phyloP scores from a whole-genome alignment of 2,329 filamentous ascomycete genomes.

The Neospermospora avenae region DNA sequence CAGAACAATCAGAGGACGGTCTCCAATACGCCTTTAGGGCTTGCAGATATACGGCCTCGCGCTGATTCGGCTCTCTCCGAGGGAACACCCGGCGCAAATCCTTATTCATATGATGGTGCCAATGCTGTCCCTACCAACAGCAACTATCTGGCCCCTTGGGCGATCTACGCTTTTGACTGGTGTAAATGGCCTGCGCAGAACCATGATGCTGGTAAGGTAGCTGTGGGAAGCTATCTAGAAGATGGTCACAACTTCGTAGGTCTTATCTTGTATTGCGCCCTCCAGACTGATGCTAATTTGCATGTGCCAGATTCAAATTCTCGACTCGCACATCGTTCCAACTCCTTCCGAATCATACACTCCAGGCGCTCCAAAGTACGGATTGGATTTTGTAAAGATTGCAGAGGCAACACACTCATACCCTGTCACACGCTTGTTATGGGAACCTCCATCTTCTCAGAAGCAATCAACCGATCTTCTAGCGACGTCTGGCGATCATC shows the following conservation, averaged over 20 bases:
- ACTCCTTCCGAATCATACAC: slow-evolving; percentile 66
- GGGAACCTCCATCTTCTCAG: slow-evolving; percentile 92
- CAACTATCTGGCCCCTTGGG: slow-evolving; percentile 93
- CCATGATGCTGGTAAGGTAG: slow-evolving; percentile 84
- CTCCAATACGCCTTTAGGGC: slow-evolving; percentile 83
- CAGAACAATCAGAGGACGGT: slow-evolving; percentile 58
- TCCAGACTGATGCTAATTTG: slow-evolving; percentile 14
- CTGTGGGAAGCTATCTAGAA: slow-evolving; percentile 92
- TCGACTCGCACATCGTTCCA: slow-evolving; percentile 77
- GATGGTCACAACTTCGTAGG: slow-evolving; percentile 96
- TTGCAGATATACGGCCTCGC: slow-evolving; percentile 86
- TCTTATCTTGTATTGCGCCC: neutral
- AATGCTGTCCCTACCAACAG: slow-evolving; percentile 70
- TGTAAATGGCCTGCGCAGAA: slow-evolving; percentile 91
- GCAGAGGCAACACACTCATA: slow-evolving; percentile 98
- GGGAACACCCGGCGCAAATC: slow-evolving; percentile 55
- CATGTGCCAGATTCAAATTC: slow-evolving; percentile 78
- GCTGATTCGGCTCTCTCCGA: slow-evolving; percentile 80
- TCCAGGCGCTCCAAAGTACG: slow-evolving; percentile 69
- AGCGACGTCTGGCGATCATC: slow-evolving; percentile 90
- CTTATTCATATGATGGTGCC: slow-evolving; percentile 62
- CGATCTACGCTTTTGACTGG: slow-evolving; percentile 97
- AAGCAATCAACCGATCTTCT: slow-evolving; percentile 95
- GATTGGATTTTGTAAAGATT: slow-evolving; percentile 85
- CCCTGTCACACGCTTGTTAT: slow-evolving; percentile 89